phyloP scores from a whole-genome alignment of 805 yeast species.

The Saccharomycopsis babjevae region DNA sequence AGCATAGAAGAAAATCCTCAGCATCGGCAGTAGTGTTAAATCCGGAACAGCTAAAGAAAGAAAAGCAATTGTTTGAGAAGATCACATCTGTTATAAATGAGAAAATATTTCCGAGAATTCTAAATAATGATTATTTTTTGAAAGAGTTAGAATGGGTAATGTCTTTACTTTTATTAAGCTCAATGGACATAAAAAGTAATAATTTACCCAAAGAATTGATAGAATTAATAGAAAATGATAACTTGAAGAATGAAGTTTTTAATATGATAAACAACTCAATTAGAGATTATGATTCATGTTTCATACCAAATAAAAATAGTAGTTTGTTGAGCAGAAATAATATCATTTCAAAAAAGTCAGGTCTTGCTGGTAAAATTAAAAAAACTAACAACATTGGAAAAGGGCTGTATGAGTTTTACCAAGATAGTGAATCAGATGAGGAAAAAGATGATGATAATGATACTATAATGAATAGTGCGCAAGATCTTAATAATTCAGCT shows the following conservation, averaged over 20 bases:
- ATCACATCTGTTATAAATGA: slow-evolving; percentile 51
- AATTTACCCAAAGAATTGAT: slow-evolving; percentile 61
- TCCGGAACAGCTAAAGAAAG: slow-evolving; percentile 22
- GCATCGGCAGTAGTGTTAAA: background rate
- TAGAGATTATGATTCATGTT: slow-evolving; percentile 15
- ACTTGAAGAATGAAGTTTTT: slow-evolving; percentile 28
- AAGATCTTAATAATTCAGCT: background rate
- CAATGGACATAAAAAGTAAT: slow-evolving; percentile 24
- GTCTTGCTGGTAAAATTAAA: background rate
- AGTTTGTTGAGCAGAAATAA: slow-evolving; percentile 4
- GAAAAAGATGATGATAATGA: slow-evolving; percentile 15
- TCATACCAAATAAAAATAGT: slow-evolving; percentile 14
- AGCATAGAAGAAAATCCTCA: slow-evolving; percentile 12
- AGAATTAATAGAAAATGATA: slow-evolving; percentile 56
- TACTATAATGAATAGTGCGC: slow-evolving; percentile 10
- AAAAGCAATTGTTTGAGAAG: slow-evolving; percentile 40
- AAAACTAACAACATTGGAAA: background rate
- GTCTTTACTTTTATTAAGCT: slow-evolving; percentile 52
- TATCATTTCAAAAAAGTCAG: background rate
- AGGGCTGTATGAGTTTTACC: background rate
- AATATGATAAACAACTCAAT: slow-evolving; percentile 16
- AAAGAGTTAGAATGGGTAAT: slow-evolving; percentile 72
- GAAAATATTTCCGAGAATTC: slow-evolving; percentile 51
- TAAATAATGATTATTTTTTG: slow-evolving; percentile 48
- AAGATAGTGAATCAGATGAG: slow-evolving; percentile 18